Evolutionary conservation across 2,329 filamentous ascomycete species (phyloP), one percentile per base, ranked within the genome.

Genomic region (Achaetomium macrosporum): DNA sequence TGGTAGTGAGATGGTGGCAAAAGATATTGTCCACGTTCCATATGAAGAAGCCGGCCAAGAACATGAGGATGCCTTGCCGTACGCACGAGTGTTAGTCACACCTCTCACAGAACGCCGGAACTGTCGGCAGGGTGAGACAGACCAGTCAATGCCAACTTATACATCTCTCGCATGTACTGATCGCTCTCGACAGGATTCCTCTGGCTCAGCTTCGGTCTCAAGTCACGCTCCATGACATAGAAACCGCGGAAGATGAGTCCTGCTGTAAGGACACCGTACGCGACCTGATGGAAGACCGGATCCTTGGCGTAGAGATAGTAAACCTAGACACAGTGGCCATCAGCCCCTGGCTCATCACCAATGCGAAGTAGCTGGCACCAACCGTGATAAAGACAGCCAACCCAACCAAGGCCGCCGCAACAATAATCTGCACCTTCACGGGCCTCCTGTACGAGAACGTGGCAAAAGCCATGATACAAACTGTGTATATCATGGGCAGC

Each of bases 21-120:
- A 84, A 88, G n/a, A 77, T 71, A 57, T 89, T 93, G 65, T 95
- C 89, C 48, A 95, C 64, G 50, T 79, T 84, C 90, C 89, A 95
- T 50, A 95, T 78, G 5, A 75, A 72, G 64, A 90, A 95, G 0
- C 88, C 89, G 0, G 81, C 77, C 13, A 93, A 67, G 66, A 95
- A 95, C 58, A 88, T 76, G 35, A 71, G 73, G 25, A 93, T 71
- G 0, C 88, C 88, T 75, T 43, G 15, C 30, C 10, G 31, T 16
- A 33, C 2, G 19, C 35, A 8, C 29, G 1, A 19, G 29, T n/a
- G 53, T 55, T 20, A 55, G 48, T 47, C 43, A 29, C 13, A 49
- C 37, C 36, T 50, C 33, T 35, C 12, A 40, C 12, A 17, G 0
- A 20, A 25, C 12, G 41, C 41, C 12, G 15, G 15, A 16, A 41